These are phyloP conservation scores for Hortiboletus campestris DNA, from an alignment of 768 basidiomycete genomes.

Conservation along the genomic window DNA sequence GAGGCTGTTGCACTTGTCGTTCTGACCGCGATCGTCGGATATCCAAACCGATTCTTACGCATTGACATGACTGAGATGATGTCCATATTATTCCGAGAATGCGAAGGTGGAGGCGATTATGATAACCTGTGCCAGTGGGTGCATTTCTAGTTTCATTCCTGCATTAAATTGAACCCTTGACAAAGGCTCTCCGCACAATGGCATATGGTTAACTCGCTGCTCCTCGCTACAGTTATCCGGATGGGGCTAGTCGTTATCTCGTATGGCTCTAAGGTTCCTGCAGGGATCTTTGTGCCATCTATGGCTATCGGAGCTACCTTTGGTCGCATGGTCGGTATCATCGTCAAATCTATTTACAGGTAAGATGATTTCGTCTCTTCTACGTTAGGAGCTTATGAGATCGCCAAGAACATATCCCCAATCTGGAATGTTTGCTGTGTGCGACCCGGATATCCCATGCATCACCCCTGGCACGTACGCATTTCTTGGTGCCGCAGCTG, in stretches of 20 bases:
- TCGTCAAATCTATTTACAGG: conserved; percentile 92
- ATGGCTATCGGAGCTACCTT: conserved; percentile 99
- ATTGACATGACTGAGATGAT: conserved; percentile 98
- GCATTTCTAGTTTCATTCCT: neutral
- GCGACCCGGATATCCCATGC: conserved; percentile 89
- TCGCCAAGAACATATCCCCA: conserved; percentile 67
- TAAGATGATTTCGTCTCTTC: conserved; percentile 36
- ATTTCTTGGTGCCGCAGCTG: conserved; percentile 94
- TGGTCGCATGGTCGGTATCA: conserved; percentile 94
- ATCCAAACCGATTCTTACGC: conserved; percentile 90
- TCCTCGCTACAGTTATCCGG: conserved; percentile 89
- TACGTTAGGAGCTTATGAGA: neutral
- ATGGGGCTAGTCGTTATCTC: conserved; percentile 85
- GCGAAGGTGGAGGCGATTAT: conserved; percentile 89
- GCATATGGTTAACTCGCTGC: conserved; percentile 89
- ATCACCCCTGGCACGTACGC: conserved; percentile 99
- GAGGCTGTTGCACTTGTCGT: conserved; percentile 88
- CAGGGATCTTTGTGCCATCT: conserved; percentile 97
- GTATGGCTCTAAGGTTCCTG: conserved; percentile 95
- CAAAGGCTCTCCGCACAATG: conserved; percentile 84
- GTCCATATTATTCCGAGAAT: conserved; percentile 93
- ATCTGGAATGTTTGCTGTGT: conserved; percentile 86
- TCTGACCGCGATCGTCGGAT: conserved; percentile 88
- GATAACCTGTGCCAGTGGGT: conserved; percentile 94
- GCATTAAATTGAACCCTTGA: conserved; percentile 6